Percentiles rank a stretch among this genome's conserved stretches.
Conservation (phyloP, 192 early-diverging fungal species). For the Backusella psychrophila region DNA sequence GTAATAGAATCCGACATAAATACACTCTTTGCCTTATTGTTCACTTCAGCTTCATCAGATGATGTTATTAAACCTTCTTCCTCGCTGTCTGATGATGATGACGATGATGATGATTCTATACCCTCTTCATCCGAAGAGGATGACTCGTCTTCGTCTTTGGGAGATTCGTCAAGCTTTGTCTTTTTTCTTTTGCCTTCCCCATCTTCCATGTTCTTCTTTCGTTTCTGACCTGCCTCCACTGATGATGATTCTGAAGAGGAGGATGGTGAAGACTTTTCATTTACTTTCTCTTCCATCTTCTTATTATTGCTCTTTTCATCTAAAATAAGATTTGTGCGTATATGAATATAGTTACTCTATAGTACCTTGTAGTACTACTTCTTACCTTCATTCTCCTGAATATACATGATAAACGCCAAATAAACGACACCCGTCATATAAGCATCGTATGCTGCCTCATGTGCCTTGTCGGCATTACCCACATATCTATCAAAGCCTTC, state of each 20-base stretch:
- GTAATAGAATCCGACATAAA: background rate
- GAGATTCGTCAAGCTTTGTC: background rate
- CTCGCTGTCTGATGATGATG: background rate
- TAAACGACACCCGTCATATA: conserved; percentile 85
- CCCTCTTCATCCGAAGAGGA: too few relatives aligned
- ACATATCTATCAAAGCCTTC: conserved; percentile 47
- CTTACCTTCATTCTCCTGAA: conserved; percentile 42
- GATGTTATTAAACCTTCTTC: conserved; percentile 9
- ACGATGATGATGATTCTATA: background rate
- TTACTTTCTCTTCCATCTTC: background rate
- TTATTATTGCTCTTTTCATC: background rate
- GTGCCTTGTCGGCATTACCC: conserved; percentile 43
- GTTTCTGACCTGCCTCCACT: background rate
- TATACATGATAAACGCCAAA: conserved; percentile 58
- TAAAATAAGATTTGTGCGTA: background rate
- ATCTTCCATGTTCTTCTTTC: background rate
- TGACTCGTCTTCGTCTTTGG: background rate
- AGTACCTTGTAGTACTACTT: background rate
- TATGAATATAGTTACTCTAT: background rate
- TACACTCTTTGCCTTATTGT: background rate
- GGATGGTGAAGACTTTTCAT: background rate
- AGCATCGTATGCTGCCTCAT: conserved; percentile 94
- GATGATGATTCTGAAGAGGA: background rate
- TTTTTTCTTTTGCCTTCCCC: background rate
- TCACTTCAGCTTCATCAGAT: conserved; percentile 7